Percentiles rank a stretch among this genome's conserved stretches.
Conservation (phyloP, 2,329 filamentous ascomycete species). For the Teratosphaeria nubilosa region DNA sequence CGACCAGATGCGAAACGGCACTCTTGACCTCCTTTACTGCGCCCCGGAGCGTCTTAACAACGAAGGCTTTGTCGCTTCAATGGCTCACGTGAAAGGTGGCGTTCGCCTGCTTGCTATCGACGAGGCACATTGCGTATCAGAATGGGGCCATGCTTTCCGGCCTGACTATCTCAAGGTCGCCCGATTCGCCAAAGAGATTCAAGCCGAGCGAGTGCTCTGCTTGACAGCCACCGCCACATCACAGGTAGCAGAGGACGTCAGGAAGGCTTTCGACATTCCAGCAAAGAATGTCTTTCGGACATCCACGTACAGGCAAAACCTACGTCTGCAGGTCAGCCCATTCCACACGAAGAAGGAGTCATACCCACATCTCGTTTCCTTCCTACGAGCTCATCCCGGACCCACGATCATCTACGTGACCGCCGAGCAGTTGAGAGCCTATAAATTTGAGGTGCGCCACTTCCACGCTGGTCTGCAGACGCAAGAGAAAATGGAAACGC, state of each 20-base stretch:
- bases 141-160: constrained; percentile 97
- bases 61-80: constrained; percentile 47
- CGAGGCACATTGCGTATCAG: constrained; percentile 95
- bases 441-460: constrained; percentile 70
- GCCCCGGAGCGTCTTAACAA: constrained; percentile 70
- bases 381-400: constrained; percentile 43
- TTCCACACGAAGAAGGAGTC: constrained; percentile 36
- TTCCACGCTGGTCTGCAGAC: constrained; percentile 75
- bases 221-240: constrained; percentile 90
- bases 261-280: constrained; percentile 56
- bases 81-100: constrained; percentile 45
- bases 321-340: constrained; percentile 47
- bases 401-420: constrained; percentile 54
- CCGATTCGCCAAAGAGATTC: constrained; percentile 64
- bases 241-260: constrained; percentile 85
- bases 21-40: constrained; percentile 78
- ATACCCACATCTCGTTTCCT: constrained; percentile 36
- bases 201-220: constrained; percentile 80
- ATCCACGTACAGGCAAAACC: constrained; percentile 86
- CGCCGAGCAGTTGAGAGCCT: constrained; percentile 67
- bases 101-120: constrained; percentile 69
- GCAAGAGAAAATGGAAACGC: constrained; percentile 57
- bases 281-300: constrained; percentile 47
- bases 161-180: constrained; percentile 78
- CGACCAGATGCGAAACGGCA: constrained; percentile 58